Conservation (phyloP, 1,284 basidiomycete species). For the Schizophyllum amplum region DNA sequence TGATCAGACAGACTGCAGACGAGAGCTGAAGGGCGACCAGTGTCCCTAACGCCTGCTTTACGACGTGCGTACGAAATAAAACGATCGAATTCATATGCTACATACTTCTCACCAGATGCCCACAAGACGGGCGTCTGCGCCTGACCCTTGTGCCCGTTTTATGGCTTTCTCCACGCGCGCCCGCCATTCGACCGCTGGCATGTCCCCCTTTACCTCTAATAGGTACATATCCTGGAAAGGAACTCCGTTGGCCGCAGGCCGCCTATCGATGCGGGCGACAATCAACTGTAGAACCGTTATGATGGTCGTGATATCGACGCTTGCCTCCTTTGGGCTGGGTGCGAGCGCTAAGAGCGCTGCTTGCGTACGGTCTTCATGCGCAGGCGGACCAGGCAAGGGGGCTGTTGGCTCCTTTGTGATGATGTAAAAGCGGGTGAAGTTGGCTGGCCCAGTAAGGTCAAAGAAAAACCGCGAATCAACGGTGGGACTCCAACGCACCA, state of each 20-base stretch:
- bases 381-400: constrained; percentile 15
- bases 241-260: constrained; percentile 38
- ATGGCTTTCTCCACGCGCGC: constrained; percentile 28
- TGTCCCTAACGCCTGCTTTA: too few relatives aligned
- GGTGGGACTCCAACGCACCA: too few relatives aligned
- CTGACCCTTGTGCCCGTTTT: constrained; percentile 23
- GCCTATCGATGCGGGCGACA: constrained; percentile 50
- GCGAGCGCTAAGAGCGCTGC: constrained; percentile 6
- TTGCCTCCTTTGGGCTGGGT: constrained; percentile 2
- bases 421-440: constrained; percentile 59
- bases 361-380: constrained; percentile 3
- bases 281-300: constrained; percentile 21
- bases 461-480: too few relatives aligned
- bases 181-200: constrained; percentile 12
- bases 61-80: background rate
- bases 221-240: constrained; percentile 58
- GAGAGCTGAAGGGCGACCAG: background rate
- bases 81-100: background rate
- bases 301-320: constrained; percentile 15
- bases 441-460: constrained; percentile 29
- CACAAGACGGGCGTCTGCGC: constrained; percentile 28
- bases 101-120: constrained; percentile 33
- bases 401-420: constrained; percentile 29
- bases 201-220: constrained; percentile 33
- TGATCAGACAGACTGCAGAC: constrained; percentile 23